Conservation (phyloP, 106 monocot species). For the Dioscorea dumetorum region DNA sequence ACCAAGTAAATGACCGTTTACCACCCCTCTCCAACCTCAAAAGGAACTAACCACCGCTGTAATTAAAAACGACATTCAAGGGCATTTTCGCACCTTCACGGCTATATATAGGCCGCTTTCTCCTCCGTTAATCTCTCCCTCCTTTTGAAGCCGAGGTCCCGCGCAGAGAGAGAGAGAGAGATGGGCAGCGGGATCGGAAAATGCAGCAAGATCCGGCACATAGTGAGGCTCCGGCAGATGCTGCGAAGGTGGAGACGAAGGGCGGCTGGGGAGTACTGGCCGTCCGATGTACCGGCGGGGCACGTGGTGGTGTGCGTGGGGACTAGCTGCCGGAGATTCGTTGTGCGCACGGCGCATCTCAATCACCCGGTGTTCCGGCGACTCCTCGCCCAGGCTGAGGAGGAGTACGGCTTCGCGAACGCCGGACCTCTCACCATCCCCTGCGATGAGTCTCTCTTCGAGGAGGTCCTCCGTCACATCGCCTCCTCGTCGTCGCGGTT, state of each 20-base stretch:
- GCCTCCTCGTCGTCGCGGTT: constrained; percentile 7
- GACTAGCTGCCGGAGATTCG: constrained; percentile 27
- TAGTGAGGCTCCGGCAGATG: constrained; percentile 6
- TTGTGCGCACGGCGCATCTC: constrained; percentile 48
- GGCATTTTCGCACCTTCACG: background rate
- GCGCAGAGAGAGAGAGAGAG: background rate
- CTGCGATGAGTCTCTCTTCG: constrained; percentile 49
- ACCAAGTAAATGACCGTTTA: too few relatives aligned
- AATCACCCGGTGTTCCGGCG: constrained; percentile 62
- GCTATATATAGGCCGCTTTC: background rate
- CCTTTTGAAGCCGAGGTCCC: background rate
- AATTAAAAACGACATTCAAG: background rate
- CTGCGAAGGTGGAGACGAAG: constrained; percentile 25
- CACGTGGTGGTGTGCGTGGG: constrained; percentile 66
- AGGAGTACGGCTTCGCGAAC: constrained; percentile 52
- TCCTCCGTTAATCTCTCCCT: background rate
- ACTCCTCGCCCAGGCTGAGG: constrained; percentile 51
- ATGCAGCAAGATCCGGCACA: constrained; percentile 14
- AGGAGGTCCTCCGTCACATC: constrained; percentile 35
- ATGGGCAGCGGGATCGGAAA: background rate
- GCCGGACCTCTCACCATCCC: constrained; percentile 53
- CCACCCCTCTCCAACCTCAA: too few relatives aligned
- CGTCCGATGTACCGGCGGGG: constrained; percentile 46
- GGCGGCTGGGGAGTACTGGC: constrained; percentile 7
- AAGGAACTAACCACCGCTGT: background rate